Evolutionary conservation across 306 rosid species (phyloP).

Genomic region (Calophaca sinica): DNA sequence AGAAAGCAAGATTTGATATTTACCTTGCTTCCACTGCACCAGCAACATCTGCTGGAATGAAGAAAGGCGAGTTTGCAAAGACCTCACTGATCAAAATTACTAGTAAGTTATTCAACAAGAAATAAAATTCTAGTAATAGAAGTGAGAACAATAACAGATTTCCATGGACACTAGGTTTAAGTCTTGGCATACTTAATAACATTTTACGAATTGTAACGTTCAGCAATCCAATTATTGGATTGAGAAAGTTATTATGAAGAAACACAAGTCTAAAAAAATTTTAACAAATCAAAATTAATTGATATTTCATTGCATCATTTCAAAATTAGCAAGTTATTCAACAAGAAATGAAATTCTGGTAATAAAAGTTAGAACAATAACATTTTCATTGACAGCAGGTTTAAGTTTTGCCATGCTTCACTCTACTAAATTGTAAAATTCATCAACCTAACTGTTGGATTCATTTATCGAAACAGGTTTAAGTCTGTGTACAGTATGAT

Average conservation of each 20-base stretch:
- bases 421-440: not conserved
- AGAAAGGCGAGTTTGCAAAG: constrained; percentile 91
- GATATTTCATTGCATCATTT: constrained; percentile 1
- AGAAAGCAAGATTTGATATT: constrained; percentile 26
- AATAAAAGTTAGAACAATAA: constrained; percentile 15
- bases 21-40: constrained; percentile 75
- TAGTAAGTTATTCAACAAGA: constrained; percentile 44
- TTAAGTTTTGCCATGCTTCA: not conserved
- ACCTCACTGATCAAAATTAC: constrained; percentile 72
- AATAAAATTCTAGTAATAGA: constrained; percentile 30
- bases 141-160: constrained; percentile 18
- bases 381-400: not conserved
- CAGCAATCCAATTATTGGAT: not conserved
- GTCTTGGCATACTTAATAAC: not conserved
- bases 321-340: constrained; percentile 46
- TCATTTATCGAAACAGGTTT: not conserved
- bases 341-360: constrained; percentile 35
- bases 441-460: not conserved
- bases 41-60: constrained; percentile 90
- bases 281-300: constrained; percentile 18
- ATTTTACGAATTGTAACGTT: not conserved
- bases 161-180: not conserved
- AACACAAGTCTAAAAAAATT: not conserved
- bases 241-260: not conserved
- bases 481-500: not conserved